These are phyloP conservation scores for Elsinoe arachidis DNA, from an alignment of 2,329 filamentous ascomycete species.

Conservation along the genomic window DNA sequence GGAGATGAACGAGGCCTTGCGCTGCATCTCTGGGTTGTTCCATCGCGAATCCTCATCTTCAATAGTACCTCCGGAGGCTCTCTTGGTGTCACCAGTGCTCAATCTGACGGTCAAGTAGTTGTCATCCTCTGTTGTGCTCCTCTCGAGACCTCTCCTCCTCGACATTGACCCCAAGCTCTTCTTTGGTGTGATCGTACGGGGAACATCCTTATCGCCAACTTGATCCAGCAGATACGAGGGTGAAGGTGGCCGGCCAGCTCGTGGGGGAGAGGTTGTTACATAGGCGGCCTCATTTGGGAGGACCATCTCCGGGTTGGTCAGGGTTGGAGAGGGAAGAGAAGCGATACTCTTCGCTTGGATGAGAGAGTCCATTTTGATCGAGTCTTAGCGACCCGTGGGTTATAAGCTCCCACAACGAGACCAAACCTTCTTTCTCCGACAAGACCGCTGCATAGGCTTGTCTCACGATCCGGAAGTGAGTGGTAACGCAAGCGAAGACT, in stretches of 20 bases:
- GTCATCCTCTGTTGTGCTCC: constrained; percentile 6
- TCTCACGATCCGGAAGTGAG: neutral
- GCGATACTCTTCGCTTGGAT: neutral
- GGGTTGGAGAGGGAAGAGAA: constrained; percentile 64
- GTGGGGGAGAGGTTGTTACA: constrained; percentile 19
- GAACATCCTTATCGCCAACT: neutral
- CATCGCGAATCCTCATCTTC: neutral
- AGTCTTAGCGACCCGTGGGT: neutral
- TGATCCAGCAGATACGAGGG: constrained; percentile 16
- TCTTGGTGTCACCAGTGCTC: neutral
- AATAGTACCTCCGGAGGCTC: neutral
- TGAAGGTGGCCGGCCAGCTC: constrained; percentile 17
- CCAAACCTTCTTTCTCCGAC: neutral
- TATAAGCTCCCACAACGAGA: neutral
- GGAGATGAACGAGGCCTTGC: constrained; percentile 3
- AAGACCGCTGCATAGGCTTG: neutral
- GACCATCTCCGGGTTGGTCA: constrained; percentile 94
- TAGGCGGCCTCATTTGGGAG: constrained; percentile 52
- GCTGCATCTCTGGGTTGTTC: constrained; percentile 7
- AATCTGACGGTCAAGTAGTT: neutral
- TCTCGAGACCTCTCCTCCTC: constrained; percentile 1
- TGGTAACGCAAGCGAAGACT: neutral
- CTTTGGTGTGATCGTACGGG: neutral
- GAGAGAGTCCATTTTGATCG: constrained; percentile 2
- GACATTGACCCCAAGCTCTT: constrained; percentile 12